These are phyloP conservation scores for Aspergillus fumigatiaffinis DNA, from an alignment of 2,329 filamentous ascomycete genomes.

Conservation along the genomic window DNA sequence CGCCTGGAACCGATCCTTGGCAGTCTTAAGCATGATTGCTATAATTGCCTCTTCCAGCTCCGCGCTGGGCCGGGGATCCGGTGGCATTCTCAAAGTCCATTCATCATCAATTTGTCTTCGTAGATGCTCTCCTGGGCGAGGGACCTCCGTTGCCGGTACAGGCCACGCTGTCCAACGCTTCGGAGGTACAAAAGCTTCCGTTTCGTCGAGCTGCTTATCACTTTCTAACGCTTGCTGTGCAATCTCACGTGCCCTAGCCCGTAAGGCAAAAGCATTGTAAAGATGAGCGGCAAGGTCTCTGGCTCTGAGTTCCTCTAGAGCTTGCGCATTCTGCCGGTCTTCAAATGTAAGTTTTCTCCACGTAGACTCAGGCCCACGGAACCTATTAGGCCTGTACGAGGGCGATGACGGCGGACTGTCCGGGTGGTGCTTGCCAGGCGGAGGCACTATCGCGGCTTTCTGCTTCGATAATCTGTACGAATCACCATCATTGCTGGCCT, in stretches of 20 bases:
- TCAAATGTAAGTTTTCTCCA: conserved; percentile 88
- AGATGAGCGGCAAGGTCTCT: conserved; percentile 71
- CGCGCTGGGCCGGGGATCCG: conserved; percentile 51
- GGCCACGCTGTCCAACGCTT: conserved; percentile 85
- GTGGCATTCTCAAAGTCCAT: conserved; percentile 49
- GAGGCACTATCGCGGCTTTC: background rate
- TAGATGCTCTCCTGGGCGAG: conserved; percentile 52
- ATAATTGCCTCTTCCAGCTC: conserved; percentile 67
- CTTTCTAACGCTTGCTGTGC: conserved; percentile 6
- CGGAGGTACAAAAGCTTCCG: conserved; percentile 41
- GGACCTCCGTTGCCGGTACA: conserved; percentile 59
- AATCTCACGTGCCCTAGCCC: conserved; percentile 40
- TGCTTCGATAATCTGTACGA: background rate
- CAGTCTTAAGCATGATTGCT: conserved; percentile 61
- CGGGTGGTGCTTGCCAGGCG: background rate
- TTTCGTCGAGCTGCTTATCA: conserved; percentile 5
- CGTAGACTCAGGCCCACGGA: conserved; percentile 61
- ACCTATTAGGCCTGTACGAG: conserved; percentile 62
- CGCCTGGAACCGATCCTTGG: conserved; percentile 60
- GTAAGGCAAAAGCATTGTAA: conserved; percentile 72
- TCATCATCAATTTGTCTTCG: conserved; percentile 47
- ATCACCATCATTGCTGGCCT: background rate
- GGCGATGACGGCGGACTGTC: conserved; percentile 11
- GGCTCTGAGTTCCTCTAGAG: conserved; percentile 60
- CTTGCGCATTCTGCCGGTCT: conserved; percentile 65